A percentile compares a stretch with the other conserved stretches of the same genome.
Conservation (phyloP, 2,329 filamentous ascomycete species). For the Xylariales sp. region DNA sequence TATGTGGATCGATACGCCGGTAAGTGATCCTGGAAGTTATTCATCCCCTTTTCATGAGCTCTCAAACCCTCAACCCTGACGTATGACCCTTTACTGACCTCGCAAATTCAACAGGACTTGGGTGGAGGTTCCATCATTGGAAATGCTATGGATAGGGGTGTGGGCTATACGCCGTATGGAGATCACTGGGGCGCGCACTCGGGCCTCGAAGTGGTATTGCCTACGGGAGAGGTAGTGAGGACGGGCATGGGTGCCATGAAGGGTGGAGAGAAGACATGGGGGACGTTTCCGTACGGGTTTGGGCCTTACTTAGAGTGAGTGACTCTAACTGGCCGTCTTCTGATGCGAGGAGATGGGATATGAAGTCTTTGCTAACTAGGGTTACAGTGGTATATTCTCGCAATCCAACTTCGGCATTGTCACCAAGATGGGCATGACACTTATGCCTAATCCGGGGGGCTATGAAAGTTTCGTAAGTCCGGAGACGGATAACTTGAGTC, state of each 20-base stretch:
- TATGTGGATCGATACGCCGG: slow-evolving; percentile 39
- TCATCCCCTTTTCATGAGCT: no score
- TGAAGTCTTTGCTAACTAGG: neutral
- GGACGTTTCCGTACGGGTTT: slow-evolving; percentile 37
- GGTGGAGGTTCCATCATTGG: slow-evolving; percentile 42
- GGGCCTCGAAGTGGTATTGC: slow-evolving; percentile 39
- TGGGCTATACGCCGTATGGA: slow-evolving; percentile 42
- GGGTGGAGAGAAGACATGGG: slow-evolving; percentile 35
- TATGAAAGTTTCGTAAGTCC: slow-evolving; percentile 34
- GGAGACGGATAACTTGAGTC: slow-evolving; percentile 9
- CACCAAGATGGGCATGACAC: slow-evolving; percentile 46
- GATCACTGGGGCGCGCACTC: slow-evolving; percentile 37
- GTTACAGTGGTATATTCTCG: slow-evolving; percentile 36
- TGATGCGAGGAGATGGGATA: neutral
- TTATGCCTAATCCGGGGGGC: slow-evolving; percentile 49
- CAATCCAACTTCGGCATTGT: slow-evolving; percentile 48
- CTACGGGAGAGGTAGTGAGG: slow-evolving; percentile 35
- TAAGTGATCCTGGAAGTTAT: no score
- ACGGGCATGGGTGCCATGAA: slow-evolving; percentile 35
- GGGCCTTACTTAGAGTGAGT: slow-evolving; percentile 30
- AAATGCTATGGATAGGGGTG: slow-evolving; percentile 39
- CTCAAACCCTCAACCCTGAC: no score
- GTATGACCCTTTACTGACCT: no score
- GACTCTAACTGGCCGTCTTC: neutral
- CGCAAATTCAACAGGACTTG: no score